These are phyloP conservation scores for Inonotus obliquus DNA, from an alignment of 1,284 basidiomycete species.

Conservation along the genomic window DNA sequence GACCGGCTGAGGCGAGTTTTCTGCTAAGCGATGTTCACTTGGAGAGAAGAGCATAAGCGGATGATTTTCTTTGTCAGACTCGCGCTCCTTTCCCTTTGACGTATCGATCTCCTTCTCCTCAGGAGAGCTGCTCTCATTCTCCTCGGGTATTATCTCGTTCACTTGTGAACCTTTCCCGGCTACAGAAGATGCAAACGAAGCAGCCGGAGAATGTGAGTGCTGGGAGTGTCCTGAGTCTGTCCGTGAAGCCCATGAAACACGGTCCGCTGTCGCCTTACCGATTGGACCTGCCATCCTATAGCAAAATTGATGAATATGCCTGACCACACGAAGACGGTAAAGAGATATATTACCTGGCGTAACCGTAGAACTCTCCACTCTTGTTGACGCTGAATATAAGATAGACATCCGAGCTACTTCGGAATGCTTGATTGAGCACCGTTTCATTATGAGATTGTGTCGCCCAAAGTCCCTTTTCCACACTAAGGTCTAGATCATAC, in stretches of 20 bases:
- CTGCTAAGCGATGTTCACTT: slow-evolving; percentile 35
- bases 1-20: slow-evolving; percentile 39
- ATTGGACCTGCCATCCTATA: slow-evolving; percentile 63
- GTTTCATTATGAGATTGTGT: slow-evolving; percentile 93
- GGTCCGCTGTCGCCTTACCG: slow-evolving; percentile 38
- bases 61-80: background rate
- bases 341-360: slow-evolving; percentile 56
- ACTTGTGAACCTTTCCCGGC: slow-evolving; percentile 21
- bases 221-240: slow-evolving; percentile 37
- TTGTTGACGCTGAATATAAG: slow-evolving; percentile 92
- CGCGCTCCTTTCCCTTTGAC: background rate
- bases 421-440: slow-evolving; percentile 85
- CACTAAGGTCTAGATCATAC: slow-evolving; percentile 82
- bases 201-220: slow-evolving; percentile 22
- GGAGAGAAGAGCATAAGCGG: slow-evolving; percentile 34
- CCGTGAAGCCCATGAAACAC: slow-evolving; percentile 57
- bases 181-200: slow-evolving; percentile 26
- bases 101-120: background rate
- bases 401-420: slow-evolving; percentile 82
- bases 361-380: slow-evolving; percentile 87
- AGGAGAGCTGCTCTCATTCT: slow-evolving; percentile 12
- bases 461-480: slow-evolving; percentile 82
- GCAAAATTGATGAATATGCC: slow-evolving; percentile 7
- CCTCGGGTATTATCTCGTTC: slow-evolving; percentile 23
- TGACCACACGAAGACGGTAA: background rate